Conservation (phyloP, 768 basidiomycete species). For the Calocybe indica region DNA sequence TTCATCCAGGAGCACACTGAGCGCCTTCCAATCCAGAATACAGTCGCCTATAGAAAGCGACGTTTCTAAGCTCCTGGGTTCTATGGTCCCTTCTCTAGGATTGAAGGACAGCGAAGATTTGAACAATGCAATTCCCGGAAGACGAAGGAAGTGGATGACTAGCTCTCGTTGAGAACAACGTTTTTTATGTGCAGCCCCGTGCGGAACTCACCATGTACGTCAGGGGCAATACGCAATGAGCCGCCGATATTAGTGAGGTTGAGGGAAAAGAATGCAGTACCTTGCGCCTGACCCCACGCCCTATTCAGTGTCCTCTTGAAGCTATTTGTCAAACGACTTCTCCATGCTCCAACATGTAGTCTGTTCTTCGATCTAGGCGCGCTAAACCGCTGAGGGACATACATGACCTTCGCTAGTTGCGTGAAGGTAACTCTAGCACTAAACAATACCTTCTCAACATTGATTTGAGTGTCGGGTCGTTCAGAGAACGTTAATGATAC, state of each 20-base stretch:
- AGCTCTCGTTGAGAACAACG: not conserved
- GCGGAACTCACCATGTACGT: too few relatives aligned
- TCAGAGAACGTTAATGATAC: slow-evolving; percentile 46
- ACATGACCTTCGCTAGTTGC: slow-evolving; percentile 35
- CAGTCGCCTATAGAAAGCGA: slow-evolving; percentile 2
- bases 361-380: slow-evolving; percentile 15
- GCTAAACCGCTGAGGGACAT: slow-evolving; percentile 5
- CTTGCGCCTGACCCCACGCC: slow-evolving; percentile 61
- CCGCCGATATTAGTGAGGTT: not conserved
- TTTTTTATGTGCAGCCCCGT: too few relatives aligned
- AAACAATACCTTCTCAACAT: slow-evolving; percentile 43
- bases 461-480: slow-evolving; percentile 46
- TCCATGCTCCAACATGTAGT: slow-evolving; percentile 56
- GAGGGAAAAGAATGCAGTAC: slow-evolving; percentile 38
- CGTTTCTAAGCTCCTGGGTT: slow-evolving; percentile 40
- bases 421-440: slow-evolving; percentile 51
- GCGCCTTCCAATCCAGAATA: too few relatives aligned
- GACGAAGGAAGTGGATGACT: slow-evolving; percentile 34
- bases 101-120: slow-evolving; percentile 48
- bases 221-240: too few relatives aligned
- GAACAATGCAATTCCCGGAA: slow-evolving; percentile 40
- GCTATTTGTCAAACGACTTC: slow-evolving; percentile 51
- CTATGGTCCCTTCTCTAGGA: slow-evolving; percentile 48
- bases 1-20: too few relatives aligned
- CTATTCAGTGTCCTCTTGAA: slow-evolving; percentile 61